phyloP scores from a whole-genome alignment of 129 eudicot genomes.

The Chrysanthemum seticuspe region DNA sequence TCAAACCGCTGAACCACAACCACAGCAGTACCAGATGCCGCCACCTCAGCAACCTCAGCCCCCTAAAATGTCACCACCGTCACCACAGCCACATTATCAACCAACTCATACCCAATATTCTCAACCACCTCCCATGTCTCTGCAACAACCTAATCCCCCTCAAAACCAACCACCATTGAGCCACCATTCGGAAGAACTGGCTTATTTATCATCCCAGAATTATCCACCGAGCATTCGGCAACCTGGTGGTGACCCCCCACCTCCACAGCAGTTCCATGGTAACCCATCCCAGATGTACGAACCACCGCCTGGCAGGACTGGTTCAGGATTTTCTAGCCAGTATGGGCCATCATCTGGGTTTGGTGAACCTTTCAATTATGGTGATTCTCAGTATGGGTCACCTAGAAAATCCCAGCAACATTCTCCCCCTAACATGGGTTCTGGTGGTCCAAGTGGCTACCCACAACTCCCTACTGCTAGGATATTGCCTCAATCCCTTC shows the following conservation, averaged over 20 bases:
- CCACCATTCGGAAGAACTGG: conserved; percentile 65
- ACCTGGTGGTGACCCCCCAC: conserved; percentile 49
- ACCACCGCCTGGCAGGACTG: conserved; percentile 47
- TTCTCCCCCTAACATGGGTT: conserved; percentile 40
- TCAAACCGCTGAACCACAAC: conserved; percentile 57
- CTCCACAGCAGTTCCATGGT: conserved; percentile 60
- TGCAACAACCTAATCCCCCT: conserved; percentile 49
- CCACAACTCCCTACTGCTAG: conserved; percentile 88
- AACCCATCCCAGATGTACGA: conserved; percentile 51
- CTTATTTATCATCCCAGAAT: conserved; percentile 50
- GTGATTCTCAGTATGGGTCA: conserved; percentile 65
- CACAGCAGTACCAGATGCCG: conserved; percentile 57
- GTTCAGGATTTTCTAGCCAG: conserved; percentile 53
- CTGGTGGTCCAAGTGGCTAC: conserved; percentile 55
- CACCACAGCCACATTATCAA: conserved; percentile 62
- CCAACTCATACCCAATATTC: conserved; percentile 41
- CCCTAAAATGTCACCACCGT: conserved; percentile 39
- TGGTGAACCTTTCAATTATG: conserved; percentile 55
- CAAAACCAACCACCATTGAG: conserved; percentile 42
- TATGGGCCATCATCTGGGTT: conserved; percentile 57
- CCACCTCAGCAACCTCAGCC: conserved; percentile 38
- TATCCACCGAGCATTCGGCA: conserved; percentile 55
- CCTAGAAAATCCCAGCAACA: conserved; percentile 60
- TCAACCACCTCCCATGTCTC: conserved; percentile 61
- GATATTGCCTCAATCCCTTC: conserved; percentile 74